Conservation (phyloP, 2,329 filamentous ascomycete species). For the Pseudogymnoascus destructans region DNA sequence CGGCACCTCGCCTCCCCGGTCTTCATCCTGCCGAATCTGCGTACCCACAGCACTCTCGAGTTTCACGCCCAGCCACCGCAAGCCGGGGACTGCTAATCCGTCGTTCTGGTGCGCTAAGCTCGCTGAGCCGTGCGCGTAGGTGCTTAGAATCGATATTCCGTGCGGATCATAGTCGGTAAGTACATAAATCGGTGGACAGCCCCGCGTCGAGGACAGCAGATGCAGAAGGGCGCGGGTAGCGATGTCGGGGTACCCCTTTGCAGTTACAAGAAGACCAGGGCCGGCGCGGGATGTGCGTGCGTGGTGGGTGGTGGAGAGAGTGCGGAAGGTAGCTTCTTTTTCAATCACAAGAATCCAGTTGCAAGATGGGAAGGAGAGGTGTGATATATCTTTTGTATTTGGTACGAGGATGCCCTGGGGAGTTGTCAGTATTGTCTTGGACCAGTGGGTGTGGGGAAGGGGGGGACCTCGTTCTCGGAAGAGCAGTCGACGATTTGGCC, state of each 20-base stretch:
- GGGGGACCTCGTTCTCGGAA: slow-evolving; percentile 29
- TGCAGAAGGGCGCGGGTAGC: slow-evolving; percentile 53
- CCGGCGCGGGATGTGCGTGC: slow-evolving; percentile 37
- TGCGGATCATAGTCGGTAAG: slow-evolving; percentile 68
- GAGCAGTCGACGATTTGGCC: slow-evolving; percentile 30
- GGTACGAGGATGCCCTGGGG: slow-evolving; percentile 50
- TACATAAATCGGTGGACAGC: slow-evolving; percentile 39
- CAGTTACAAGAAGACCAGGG: slow-evolving; percentile 57
- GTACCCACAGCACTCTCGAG: slow-evolving; percentile 17
- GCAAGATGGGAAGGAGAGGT: slow-evolving; percentile 35
- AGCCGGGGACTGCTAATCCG: slow-evolving; percentile 33
- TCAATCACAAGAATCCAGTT: slow-evolving; percentile 64
- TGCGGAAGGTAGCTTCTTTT: slow-evolving; percentile 72
- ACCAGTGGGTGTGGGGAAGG: too few species aligned
- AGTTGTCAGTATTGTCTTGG: slow-evolving; percentile 1
- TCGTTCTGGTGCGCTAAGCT: slow-evolving; percentile 45
- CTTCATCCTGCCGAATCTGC: neutral
- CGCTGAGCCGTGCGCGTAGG: slow-evolving; percentile 59
- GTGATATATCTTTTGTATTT: slow-evolving; percentile 34
- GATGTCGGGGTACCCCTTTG: slow-evolving; percentile 72
- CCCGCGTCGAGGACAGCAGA: slow-evolving; percentile 35
- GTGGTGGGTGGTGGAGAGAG: slow-evolving; percentile 44
- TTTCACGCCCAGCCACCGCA: slow-evolving; percentile 52
- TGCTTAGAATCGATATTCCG: slow-evolving; percentile 59
- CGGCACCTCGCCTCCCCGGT: slow-evolving; percentile 24